Conservation (phyloP, 352 stramenopile genomes). For the Globisporangium sylvaticum region DNA sequence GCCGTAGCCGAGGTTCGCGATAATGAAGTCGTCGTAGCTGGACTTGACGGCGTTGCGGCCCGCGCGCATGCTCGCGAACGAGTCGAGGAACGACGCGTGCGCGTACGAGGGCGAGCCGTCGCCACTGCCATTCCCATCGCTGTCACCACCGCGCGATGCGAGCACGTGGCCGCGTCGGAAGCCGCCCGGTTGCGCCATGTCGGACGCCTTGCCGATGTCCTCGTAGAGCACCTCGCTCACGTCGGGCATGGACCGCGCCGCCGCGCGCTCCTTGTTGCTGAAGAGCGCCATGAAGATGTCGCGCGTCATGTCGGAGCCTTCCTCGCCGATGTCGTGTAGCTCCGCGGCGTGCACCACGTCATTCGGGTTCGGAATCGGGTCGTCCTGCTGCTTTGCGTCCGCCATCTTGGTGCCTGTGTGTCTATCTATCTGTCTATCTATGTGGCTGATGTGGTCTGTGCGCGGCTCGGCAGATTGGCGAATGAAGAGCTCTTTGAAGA, state of each 20-base stretch:
- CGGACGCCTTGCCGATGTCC: slow-evolving; percentile 52
- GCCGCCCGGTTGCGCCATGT: slow-evolving; percentile 46
- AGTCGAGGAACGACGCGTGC: slow-evolving; percentile 49
- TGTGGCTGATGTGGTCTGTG: neutral
- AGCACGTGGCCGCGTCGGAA: slow-evolving; percentile 60
- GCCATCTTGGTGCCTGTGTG: neutral
- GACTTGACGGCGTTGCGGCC: slow-evolving; percentile 31
- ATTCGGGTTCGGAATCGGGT: neutral
- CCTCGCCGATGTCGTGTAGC: slow-evolving; percentile 48
- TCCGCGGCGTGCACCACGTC: slow-evolving; percentile 21
- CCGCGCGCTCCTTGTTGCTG: slow-evolving; percentile 39
- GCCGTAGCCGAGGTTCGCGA: slow-evolving; percentile 38
- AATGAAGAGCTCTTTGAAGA: neutral
- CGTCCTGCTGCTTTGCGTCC: neutral
- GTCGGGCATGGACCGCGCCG: slow-evolving; percentile 46
- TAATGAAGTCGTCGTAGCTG: slow-evolving; percentile 53
- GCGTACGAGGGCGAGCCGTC: slow-evolving; percentile 31
- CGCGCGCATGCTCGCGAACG: slow-evolving; percentile 17
- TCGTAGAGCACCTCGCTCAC: slow-evolving; percentile 55
- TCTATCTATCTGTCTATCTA: neutral
- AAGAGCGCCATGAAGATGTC: slow-evolving; percentile 67
- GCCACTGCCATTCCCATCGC: slow-evolving; percentile 19
- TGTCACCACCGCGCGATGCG: slow-evolving; percentile 26
- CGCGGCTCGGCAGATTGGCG: neutral
- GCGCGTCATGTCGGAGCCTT: slow-evolving; percentile 64